Percentiles rank a stretch among this genome's conserved stretches.
Evolutionary conservation across 805 yeast species (phyloP).

Genomic region (Nakazawaea ishiwadae): DNA sequence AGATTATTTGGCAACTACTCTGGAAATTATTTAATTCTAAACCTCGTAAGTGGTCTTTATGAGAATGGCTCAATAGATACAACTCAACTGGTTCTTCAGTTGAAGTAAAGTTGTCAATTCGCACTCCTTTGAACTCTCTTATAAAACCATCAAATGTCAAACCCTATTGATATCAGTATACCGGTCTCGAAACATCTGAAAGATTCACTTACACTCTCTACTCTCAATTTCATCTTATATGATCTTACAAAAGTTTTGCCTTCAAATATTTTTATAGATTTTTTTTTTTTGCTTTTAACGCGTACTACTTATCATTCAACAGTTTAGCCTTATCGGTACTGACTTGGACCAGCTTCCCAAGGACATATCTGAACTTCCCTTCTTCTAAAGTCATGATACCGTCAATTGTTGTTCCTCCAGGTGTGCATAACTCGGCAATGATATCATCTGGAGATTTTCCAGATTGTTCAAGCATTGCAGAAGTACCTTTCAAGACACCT

Average conservation of each 20-base stretch:
- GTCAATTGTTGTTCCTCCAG: conserved; percentile 12
- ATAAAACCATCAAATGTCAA: conserved; percentile 35
- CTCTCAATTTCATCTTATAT: conserved; percentile 8
- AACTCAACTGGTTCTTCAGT: conserved; percentile 16
- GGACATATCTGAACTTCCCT: conserved; percentile 3
- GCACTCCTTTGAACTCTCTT: conserved; percentile 43
- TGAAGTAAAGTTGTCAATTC: conserved; percentile 29
- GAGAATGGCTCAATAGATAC: conserved; percentile 46
- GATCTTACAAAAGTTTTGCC: not conserved
- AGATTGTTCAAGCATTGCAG: conserved; percentile 3
- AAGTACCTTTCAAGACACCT: conserved; percentile 9
- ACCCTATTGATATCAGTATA: conserved; percentile 13
- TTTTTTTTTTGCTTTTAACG: not conserved
- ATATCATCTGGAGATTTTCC: conserved; percentile 4
- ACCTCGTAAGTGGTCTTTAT: conserved; percentile 51
- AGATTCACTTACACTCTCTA: conserved; percentile 1
- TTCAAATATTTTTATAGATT: not conserved
- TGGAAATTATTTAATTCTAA: conserved; percentile 24
- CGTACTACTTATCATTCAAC: too few species aligned
- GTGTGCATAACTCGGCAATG: conserved; percentile 3
- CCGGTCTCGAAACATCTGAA: too few species aligned
- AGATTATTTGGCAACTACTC: conserved; percentile 38
- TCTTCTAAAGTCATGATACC: conserved; percentile 8
- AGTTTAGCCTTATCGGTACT: conserved; percentile 7
- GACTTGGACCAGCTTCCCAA: conserved; percentile 5